phyloP scores from a whole-genome alignment of 495 filamentous ascomycete genomes.

The Melanomma pulvis-pyrius region DNA sequence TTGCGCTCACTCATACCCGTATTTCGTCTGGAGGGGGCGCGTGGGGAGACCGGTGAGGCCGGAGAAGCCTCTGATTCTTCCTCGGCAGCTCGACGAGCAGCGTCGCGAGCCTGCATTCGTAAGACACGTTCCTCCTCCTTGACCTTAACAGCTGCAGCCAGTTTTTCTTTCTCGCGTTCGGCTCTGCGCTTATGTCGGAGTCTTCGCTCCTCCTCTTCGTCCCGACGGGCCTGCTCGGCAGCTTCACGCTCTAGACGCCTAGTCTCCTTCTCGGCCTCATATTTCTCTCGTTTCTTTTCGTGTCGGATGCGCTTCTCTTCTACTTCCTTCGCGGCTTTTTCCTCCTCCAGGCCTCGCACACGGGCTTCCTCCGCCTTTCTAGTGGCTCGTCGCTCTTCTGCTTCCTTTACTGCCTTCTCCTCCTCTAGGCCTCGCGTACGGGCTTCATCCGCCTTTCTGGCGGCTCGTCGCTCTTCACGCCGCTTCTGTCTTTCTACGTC shows the following conservation, averaged over 20 bases:
- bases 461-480: slow-evolving; percentile 6
- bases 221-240: slow-evolving; percentile 13
- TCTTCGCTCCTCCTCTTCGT: slow-evolving; percentile 18
- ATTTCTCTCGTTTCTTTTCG: neutral
- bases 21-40: slow-evolving; percentile 18
- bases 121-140: slow-evolving; percentile 3
- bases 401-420: neutral
- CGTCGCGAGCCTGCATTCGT: slow-evolving; percentile 23
- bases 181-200: slow-evolving; percentile 22
- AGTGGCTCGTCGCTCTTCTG: neutral
- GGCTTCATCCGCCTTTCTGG: slow-evolving; percentile 6
- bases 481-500: slow-evolving; percentile 7
- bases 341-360: neutral
- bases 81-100: slow-evolving; percentile 36
- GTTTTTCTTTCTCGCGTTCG: slow-evolving; percentile 26
- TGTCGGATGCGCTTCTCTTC: neutral
- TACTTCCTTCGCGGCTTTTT: slow-evolving; percentile 2
- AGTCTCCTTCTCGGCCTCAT: slow-evolving; percentile 19
- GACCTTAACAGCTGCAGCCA: neutral
- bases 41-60: slow-evolving; percentile 27
- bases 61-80: slow-evolving; percentile 26
- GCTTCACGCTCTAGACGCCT: slow-evolving; percentile 7
- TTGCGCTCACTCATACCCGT: slow-evolving; percentile 22
- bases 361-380: neutral
- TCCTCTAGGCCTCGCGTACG: neutral